A percentile compares a stretch with the other conserved stretches of the same genome.
phyloP scores from a whole-genome alignment of 2,329 filamentous ascomycete genomes.

The Lasiodiplodia gonubiensis region DNA sequence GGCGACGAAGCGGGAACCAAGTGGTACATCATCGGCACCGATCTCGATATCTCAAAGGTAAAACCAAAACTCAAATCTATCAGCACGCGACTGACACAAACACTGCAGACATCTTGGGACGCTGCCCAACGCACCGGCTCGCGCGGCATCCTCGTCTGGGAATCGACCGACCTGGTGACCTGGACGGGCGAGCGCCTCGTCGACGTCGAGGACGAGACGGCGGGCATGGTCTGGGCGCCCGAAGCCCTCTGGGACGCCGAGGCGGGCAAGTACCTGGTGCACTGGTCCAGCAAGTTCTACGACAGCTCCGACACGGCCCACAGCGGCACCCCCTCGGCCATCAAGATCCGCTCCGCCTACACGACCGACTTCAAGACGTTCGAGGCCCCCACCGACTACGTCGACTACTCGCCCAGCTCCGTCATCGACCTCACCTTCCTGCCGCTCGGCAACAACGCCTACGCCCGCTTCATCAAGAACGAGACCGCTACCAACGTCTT shows the following conservation, averaged over 20 bases:
- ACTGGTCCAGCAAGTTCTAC: conserved; percentile 58
- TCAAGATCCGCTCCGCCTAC: conserved; percentile 60
- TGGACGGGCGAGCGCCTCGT: conserved; percentile 58
- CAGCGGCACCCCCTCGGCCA: conserved; percentile 52
- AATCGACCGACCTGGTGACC: conserved; percentile 58
- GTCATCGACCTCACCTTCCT: conserved; percentile 65
- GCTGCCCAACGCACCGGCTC: conserved; percentile 59
- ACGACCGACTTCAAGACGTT: conserved; percentile 63
- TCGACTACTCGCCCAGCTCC: conserved; percentile 55
- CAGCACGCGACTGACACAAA: background rate
- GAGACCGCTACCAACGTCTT: conserved; percentile 60
- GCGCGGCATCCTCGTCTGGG: conserved; percentile 62
- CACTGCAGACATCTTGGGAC: conserved; percentile 58
- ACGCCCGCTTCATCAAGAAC: conserved; percentile 62
- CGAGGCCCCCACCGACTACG: conserved; percentile 55
- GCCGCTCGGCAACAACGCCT: conserved; percentile 51
- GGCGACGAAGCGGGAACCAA: conserved; percentile 56
- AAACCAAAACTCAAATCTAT: conserved; percentile 12
- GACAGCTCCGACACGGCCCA: conserved; percentile 55
- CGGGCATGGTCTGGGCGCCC: conserved; percentile 66
- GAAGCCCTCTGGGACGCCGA: conserved; percentile 60
- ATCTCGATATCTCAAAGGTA: conserved; percentile 55
- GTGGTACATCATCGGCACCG: conserved; percentile 63
- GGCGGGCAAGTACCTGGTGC: conserved; percentile 54
- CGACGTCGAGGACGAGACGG: conserved; percentile 58